Base-by-base conservation (phyloP, 192 early-diverging fungal species). In the Paraglomus occultum region DNA sequence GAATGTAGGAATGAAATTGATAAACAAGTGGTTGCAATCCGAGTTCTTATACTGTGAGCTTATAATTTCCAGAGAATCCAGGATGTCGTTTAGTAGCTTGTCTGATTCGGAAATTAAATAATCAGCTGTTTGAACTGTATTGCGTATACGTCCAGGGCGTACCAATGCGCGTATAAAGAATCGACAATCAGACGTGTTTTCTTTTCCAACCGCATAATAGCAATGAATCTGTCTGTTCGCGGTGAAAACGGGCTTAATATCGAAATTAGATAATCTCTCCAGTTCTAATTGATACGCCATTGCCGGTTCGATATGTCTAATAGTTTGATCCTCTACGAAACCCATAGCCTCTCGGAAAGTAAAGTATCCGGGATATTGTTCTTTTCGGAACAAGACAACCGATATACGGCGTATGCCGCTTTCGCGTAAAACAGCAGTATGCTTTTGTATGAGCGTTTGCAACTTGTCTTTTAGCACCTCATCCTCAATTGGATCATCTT, bases 151-250 rank as follows among this genome's bases (percentile, higher is more conserved):
- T 15, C 95, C 92, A 31, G 97, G 94, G 51, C 95, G 92, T 43
- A 99, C 93, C 53, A 99, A 84, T 39, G 93, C 95, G 66, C 97
- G 92, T 42, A 99, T 92, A 79, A 99, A 99, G 92, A 99, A 98
- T 31, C 97, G 87, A 62, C 88, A 89, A 79, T 99, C 97, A 0
- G 95, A 85, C 2, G 90, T 81, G 75, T 99, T 99, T 77, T 94
- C 89, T 81, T 97, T 97, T 75, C 90, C 93, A 59, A 93, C 84
- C 31, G 90, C 95, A 74, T 95, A 92, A 87, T 99, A 99, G 52
- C 98, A 89, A 71, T 95, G 95, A 79, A 99, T 88, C 73, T 95
- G 90, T 72, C 95, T 83, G 84, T 96, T 97, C 74, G 93, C 91
- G 70, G 89, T 91, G 77, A 94, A 93, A 80, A 90, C 92, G 55